Evolutionary conservation across 1,284 basidiomycete species (phyloP).

Genomic region (Xerocomus amazonicus): DNA sequence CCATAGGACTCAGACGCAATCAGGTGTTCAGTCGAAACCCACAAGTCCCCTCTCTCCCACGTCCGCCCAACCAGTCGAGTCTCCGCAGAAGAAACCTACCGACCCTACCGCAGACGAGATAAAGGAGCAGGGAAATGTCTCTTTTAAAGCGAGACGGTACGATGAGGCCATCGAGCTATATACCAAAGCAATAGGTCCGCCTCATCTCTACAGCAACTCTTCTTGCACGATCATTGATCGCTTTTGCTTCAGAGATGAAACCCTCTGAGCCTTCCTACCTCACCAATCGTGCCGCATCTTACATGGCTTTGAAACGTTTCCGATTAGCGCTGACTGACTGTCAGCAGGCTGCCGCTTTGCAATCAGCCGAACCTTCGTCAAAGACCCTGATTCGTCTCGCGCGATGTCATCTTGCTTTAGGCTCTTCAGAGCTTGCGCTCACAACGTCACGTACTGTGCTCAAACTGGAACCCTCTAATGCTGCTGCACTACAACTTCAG

Average conservation of each 20-base stretch:
- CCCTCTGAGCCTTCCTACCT: constrained; percentile 71
- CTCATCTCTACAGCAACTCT: constrained; percentile 2
- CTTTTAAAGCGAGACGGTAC: constrained; percentile 69
- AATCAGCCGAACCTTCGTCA: constrained; percentile 46
- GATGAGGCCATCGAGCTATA: constrained; percentile 74
- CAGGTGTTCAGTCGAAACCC: constrained; percentile 9
- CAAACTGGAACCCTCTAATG: constrained; percentile 53
- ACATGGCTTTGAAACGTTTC: constrained; percentile 80
- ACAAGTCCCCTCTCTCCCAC: constrained; percentile 22
- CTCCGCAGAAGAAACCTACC: constrained; percentile 16
- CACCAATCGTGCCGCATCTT: constrained; percentile 83
- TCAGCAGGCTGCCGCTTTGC: constrained; percentile 67
- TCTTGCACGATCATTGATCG: constrained; percentile 10
- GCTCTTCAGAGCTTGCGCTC: constrained; percentile 59
- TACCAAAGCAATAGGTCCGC: constrained; percentile 66
- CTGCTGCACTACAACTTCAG: constrained; percentile 55
- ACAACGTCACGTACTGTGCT: constrained; percentile 59
- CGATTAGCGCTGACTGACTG: constrained; percentile 73
- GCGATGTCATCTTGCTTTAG: constrained; percentile 76
- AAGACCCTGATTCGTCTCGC: constrained; percentile 80
- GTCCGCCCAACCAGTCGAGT: constrained; percentile 19
- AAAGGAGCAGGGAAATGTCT: constrained; percentile 71
- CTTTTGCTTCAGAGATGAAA: constrained; percentile 48
- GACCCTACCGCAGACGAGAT: constrained; percentile 50
- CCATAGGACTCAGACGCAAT: constrained; percentile 18